Percentiles rank a stretch among this genome's conserved stretches.
Conservation (phyloP, 2,329 filamentous ascomycete genomes). For the Endocalyx cinctus region DNA sequence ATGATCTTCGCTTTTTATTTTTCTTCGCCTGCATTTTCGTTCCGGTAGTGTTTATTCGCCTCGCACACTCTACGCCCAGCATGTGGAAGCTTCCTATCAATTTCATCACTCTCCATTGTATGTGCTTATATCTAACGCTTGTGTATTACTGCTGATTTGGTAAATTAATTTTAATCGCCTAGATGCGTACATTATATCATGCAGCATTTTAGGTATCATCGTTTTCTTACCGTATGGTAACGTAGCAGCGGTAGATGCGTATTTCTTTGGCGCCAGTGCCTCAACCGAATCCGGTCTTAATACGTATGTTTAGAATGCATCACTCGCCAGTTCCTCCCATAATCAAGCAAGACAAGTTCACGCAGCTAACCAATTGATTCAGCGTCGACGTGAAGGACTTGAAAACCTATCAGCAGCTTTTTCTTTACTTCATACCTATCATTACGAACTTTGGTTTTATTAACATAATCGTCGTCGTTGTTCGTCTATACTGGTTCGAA, state of each 20-base stretch:
- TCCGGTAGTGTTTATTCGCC: too few species aligned
- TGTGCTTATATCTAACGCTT: slow-evolving; percentile 25
- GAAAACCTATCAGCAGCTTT: slow-evolving; percentile 68
- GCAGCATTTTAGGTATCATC: slow-evolving; percentile 70
- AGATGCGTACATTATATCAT: slow-evolving; percentile 78
- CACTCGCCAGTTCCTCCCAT: too few species aligned
- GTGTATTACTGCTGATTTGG: slow-evolving; percentile 6
- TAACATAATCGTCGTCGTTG: slow-evolving; percentile 80
- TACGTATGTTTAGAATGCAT: too few species aligned
- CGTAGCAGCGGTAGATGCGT: slow-evolving; percentile 76
- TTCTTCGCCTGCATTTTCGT: too few species aligned
- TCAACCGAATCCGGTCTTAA: slow-evolving; percentile 94
- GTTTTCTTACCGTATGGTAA: slow-evolving; percentile 63
- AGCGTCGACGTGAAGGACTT: slow-evolving; percentile 61
- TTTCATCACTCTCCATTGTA: slow-evolving; percentile 78
- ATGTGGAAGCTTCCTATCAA: slow-evolving; percentile 66
- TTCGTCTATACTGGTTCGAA: slow-evolving; percentile 97
- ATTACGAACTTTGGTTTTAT: slow-evolving; percentile 79
- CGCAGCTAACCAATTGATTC: too few species aligned
- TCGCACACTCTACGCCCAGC: slow-evolving; percentile 53
- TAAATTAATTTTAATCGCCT: slow-evolving; percentile 7
- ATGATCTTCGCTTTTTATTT: too few species aligned
- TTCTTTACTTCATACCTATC: slow-evolving; percentile 68
- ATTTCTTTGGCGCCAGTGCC: slow-evolving; percentile 79
- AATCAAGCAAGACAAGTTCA: too few species aligned